Evolutionary conservation across 2,329 filamentous ascomycete species (phyloP).

Genomic region (Scytalidium lignicola): DNA sequence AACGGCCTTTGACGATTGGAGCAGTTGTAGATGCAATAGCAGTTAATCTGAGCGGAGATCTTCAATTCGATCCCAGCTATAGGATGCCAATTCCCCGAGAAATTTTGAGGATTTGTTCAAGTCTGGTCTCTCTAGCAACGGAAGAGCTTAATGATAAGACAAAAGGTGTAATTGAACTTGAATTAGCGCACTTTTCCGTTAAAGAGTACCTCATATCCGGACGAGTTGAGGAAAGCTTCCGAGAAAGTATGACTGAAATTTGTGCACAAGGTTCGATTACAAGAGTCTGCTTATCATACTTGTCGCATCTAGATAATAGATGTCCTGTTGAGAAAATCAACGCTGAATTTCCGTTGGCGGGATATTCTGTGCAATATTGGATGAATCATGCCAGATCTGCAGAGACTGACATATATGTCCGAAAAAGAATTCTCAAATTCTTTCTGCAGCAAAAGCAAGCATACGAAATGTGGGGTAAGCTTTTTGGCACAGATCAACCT

Average conservation of each 20-base stretch:
- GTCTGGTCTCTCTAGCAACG: constrained; percentile 17
- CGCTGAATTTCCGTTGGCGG: constrained; percentile 12
- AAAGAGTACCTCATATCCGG: constrained; percentile 26
- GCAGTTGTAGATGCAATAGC: constrained; percentile 26
- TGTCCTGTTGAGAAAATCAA: background rate
- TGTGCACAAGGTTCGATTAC: constrained; percentile 1
- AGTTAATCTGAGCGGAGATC: constrained; percentile 15
- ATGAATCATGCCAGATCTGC: constrained; percentile 7
- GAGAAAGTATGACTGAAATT: background rate
- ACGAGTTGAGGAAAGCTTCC: constrained; percentile 7
- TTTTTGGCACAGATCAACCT: constrained; percentile 9
- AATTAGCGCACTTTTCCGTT: constrained; percentile 27
- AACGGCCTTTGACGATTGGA: constrained; percentile 19
- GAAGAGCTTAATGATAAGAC: constrained; percentile 4
- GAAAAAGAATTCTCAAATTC: constrained; percentile 4
- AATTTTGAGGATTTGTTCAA: constrained; percentile 20
- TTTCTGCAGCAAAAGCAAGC: constrained; percentile 1
- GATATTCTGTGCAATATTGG: constrained; percentile 21
- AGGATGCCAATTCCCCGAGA: constrained; percentile 21
- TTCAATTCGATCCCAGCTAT: constrained; percentile 21
- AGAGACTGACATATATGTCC: constrained; percentile 7
- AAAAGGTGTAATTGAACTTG: constrained; percentile 1
- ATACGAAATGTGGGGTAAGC: constrained; percentile 4
- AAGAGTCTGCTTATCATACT: constrained; percentile 9
- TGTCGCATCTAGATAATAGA: background rate